A percentile compares a stretch with the other conserved stretches of the same genome.
These are phyloP conservation scores for Fennellomyces sp. DNA, from an alignment of 371 early-diverging fungal species.

Conservation along the genomic window DNA sequence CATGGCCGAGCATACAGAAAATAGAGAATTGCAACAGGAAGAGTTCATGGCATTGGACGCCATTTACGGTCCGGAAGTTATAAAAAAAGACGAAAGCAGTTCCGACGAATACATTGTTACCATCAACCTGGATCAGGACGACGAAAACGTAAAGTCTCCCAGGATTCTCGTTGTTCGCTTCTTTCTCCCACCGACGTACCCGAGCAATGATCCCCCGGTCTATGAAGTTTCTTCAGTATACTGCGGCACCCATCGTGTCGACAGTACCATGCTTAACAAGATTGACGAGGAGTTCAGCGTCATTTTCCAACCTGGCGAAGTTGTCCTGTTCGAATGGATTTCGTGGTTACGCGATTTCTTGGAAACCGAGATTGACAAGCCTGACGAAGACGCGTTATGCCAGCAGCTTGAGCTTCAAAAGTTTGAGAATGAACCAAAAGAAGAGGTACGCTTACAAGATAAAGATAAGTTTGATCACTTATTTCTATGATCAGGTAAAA, in stretches of 20 bases:
- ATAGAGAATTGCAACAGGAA: conserved; percentile 38
- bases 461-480: too few species aligned
- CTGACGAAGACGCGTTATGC: conserved; percentile 1
- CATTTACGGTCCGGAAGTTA: conserved; percentile 40
- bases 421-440: not conserved
- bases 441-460: not conserved
- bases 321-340: conserved; percentile 80
- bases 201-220: conserved; percentile 64
- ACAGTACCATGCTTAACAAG: conserved; percentile 36
- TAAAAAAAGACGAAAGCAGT: conserved; percentile 17
- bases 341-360: conserved; percentile 69
- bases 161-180: conserved; percentile 47
- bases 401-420: not conserved
- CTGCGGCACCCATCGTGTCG: conserved; percentile 59
- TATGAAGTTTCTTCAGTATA: conserved; percentile 73
- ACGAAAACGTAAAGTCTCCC: conserved; percentile 29
- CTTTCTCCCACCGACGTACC: conserved; percentile 72
- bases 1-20: conserved; percentile 19
- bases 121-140: conserved; percentile 35
- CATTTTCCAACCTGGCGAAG: conserved; percentile 68
- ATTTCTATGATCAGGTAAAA: conserved; percentile 1
- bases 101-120: conserved; percentile 30
- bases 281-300: conserved; percentile 58
- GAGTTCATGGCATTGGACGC: conserved; percentile 43
- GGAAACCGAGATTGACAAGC: conserved; percentile 37